Conservation (phyloP, 768 basidiomycete species). For the Coprinopsis cinerea region DNA sequence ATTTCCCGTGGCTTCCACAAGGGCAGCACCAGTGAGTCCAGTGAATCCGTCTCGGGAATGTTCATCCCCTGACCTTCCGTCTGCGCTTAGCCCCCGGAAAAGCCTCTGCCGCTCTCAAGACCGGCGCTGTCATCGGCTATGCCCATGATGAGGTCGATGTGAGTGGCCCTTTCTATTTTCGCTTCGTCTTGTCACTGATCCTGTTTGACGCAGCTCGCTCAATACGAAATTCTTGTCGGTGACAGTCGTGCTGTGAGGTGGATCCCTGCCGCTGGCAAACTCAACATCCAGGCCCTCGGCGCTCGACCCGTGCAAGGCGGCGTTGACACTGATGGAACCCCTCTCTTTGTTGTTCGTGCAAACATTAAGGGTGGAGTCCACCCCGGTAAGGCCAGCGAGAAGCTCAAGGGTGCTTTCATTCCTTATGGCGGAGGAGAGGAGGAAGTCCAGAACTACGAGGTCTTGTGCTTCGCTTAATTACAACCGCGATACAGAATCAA, state of each 20-base stretch:
- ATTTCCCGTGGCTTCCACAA: constrained; percentile 56
- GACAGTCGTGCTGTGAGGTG: constrained; percentile 51
- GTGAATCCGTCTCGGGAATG: constrained; percentile 10
- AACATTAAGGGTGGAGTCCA: constrained; percentile 43
- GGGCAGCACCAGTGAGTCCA: constrained; percentile 47
- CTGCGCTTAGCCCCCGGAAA: constrained; percentile 54
- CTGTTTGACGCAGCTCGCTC: constrained; percentile 38
- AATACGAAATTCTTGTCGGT: constrained; percentile 69
- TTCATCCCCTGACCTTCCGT: constrained; percentile 5
- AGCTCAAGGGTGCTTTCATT: constrained; percentile 53
- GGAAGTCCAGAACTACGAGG: constrained; percentile 35
- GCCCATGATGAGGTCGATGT: constrained; percentile 55
- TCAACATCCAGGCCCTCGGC: constrained; percentile 40
- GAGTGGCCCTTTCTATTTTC: constrained; percentile 9
- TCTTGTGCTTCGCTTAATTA: constrained; percentile 32
- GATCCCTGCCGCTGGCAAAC: constrained; percentile 42
- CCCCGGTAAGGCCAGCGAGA: constrained; percentile 61
- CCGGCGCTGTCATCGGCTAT: constrained; percentile 63
- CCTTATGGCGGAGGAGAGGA: constrained; percentile 49
- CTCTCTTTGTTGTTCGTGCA: constrained; percentile 57
- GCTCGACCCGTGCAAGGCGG: constrained; percentile 63
- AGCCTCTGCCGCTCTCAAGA: constrained; percentile 49
- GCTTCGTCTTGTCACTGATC: constrained; percentile 25
- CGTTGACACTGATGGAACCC: constrained; percentile 52
- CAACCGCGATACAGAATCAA: too few species aligned